Conservation (phyloP, 768 basidiomycete genomes). For the Panaeolus papilionaceus region DNA sequence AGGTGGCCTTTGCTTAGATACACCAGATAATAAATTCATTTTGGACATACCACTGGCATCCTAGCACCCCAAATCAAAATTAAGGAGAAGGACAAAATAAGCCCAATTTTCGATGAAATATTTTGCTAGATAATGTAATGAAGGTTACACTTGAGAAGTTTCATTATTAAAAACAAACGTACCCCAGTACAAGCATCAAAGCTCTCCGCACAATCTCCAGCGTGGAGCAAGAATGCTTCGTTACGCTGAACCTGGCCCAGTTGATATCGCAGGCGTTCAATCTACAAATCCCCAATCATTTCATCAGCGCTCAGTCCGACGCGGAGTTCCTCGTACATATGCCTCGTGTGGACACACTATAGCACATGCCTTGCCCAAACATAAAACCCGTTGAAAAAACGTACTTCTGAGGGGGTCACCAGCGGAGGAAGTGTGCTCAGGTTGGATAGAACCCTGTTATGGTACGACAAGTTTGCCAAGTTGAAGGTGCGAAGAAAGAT, state of each 20-base stretch:
- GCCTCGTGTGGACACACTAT: slow-evolving; percentile 3
- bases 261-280: slow-evolving; percentile 84
- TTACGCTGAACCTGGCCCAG: slow-evolving; percentile 81
- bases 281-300: slow-evolving; percentile 46
- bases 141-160: slow-evolving; percentile 22
- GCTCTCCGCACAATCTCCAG: slow-evolving; percentile 97
- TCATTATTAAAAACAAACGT: slow-evolving; percentile 33
- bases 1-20: neutral
- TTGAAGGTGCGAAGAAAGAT: neutral
- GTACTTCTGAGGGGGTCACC: slow-evolving; percentile 91
- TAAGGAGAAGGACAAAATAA: slow-evolving; percentile 94
- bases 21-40: slow-evolving; percentile 16
- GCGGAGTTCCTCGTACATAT: slow-evolving; percentile 12
- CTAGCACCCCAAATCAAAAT: slow-evolving; percentile 95
- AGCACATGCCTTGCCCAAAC: neutral
- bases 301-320: neutral
- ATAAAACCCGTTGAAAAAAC: slow-evolving; percentile 22
- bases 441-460: slow-evolving; percentile 74
- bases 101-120: slow-evolving; percentile 85
- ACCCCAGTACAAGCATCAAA: slow-evolving; percentile 92
- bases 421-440: slow-evolving; percentile 84
- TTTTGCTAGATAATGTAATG: slow-evolving; percentile 62
- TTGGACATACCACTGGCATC: slow-evolving; percentile 80
- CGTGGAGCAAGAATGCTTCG: slow-evolving; percentile 93
- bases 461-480: slow-evolving; percentile 10